These are phyloP conservation scores for Colletotrichum musae DNA, from an alignment of 2,329 filamentous ascomycete species.

Conservation along the genomic window DNA sequence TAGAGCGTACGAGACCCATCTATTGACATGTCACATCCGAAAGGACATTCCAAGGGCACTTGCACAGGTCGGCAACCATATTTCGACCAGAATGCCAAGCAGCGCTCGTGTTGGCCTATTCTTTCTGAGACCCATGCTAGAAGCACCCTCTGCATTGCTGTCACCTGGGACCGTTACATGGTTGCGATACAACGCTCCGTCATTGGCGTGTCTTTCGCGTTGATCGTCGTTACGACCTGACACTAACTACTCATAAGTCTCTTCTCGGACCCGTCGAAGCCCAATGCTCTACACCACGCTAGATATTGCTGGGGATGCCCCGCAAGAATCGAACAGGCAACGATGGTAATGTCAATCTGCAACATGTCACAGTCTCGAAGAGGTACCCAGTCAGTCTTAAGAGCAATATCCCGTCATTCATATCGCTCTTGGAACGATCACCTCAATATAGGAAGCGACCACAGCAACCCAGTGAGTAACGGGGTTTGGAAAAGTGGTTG, in stretches of 20 bases:
- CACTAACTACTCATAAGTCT: constrained; percentile 52
- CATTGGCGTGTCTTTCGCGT: not conserved
- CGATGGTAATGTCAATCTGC: constrained; percentile 66
- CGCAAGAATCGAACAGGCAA: constrained; percentile 54
- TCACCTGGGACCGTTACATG: not conserved
- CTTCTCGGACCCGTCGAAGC: constrained; percentile 60
- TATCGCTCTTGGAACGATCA: constrained; percentile 67
- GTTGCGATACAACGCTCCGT: no score
- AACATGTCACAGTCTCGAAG: constrained; percentile 69
- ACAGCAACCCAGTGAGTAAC: no score
- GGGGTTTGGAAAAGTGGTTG: no score
- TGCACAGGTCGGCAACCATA: constrained; percentile 51
- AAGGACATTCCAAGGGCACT: constrained; percentile 49
- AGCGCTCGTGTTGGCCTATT: constrained; percentile 47
- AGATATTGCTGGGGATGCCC: constrained; percentile 45
- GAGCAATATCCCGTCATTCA: constrained; percentile 67
- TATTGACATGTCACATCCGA: constrained; percentile 40
- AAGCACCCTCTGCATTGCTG: constrained; percentile 18
- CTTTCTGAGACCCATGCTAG: constrained; percentile 50
- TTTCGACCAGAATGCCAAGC: constrained; percentile 47
- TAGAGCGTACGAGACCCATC: constrained; percentile 49
- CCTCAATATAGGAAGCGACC: constrained; percentile 65
- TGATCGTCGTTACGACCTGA: constrained; percentile 25
- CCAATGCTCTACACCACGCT: constrained; percentile 43
- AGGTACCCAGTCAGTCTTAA: constrained; percentile 59